phyloP scores from a whole-genome alignment of 2,329 filamentous ascomycete species.

The Byssothecium circinans region DNA sequence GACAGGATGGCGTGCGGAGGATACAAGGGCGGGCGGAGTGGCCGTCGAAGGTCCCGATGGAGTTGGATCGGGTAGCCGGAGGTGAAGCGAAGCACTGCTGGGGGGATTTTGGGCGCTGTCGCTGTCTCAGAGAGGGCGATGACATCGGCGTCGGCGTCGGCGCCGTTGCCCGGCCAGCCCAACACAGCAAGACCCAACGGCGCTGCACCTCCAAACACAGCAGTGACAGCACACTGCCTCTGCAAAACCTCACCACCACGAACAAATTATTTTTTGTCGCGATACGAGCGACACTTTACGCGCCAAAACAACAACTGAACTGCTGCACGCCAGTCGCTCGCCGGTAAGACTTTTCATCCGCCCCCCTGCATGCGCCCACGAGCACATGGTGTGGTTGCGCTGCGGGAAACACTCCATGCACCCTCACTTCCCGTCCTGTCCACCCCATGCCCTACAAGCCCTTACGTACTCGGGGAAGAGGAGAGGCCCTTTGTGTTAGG shows the following conservation, averaged over 20 bases:
- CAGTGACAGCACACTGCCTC: not conserved
- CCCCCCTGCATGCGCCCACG: not conserved
- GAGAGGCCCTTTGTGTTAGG: too few species aligned
- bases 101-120: not conserved
- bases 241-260: constrained; percentile 8
- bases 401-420: not conserved
- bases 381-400: not conserved
- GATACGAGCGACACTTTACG: not conserved
- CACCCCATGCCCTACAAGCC: too few species aligned
- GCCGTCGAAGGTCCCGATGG: not conserved
- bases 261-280: not conserved
- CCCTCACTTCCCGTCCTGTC: not conserved
- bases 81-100: not conserved
- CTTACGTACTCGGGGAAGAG: too few species aligned
- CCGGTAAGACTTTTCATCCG: not conserved
- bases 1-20: not conserved
- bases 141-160: constrained; percentile 1
- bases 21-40: not conserved
- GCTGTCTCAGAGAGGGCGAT: constrained; percentile 2
- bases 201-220: constrained; percentile 3
- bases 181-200: constrained; percentile 12
- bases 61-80: not conserved
- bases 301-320: not conserved
- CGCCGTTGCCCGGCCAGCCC: constrained; percentile 9
- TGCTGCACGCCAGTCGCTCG: not conserved